Evolutionary conservation across 192 early-diverging fungal genomes (phyloP).

Genomic region (Entophlyctis luteolus): DNA sequence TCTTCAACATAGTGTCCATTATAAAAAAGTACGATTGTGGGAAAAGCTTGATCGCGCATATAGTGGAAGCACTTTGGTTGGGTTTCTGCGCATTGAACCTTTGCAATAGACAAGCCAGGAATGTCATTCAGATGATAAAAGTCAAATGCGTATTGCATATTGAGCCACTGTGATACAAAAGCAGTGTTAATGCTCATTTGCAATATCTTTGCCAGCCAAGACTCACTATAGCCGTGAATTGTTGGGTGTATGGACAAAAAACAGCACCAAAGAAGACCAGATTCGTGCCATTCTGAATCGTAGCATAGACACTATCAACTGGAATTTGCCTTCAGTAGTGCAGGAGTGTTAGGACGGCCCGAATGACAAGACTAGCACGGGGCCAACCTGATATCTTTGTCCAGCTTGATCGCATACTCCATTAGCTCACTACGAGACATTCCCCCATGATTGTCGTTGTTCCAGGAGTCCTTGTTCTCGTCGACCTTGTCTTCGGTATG

Average conservation of each 20-base stretch:
- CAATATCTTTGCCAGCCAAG: too few species aligned
- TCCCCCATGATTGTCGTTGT: slow-evolving; percentile 12
- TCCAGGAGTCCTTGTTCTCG: slow-evolving; percentile 5
- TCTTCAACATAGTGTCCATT: slow-evolving; percentile 4
- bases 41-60: slow-evolving; percentile 18
- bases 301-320: slow-evolving; percentile 7
- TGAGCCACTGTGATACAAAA: too few species aligned
- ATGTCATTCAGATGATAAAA: neutral
- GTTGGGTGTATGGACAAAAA: slow-evolving; percentile 8
- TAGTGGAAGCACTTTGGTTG: slow-evolving; percentile 10
- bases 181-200: too few species aligned
- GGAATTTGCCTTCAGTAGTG: slow-evolving; percentile 1
- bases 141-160: neutral
- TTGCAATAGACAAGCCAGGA: neutral
- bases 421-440: neutral
- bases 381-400: slow-evolving; percentile 2
- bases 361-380: neutral
- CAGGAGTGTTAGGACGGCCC: neutral
- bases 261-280: slow-evolving; percentile 16
- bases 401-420: slow-evolving; percentile 17
- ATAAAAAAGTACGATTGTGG: slow-evolving; percentile 10
- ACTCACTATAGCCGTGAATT: neutral
- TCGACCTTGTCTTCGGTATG: neutral
- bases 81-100: slow-evolving; percentile 21
- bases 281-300: slow-evolving; percentile 14